A percentile compares a stretch with the other conserved stretches of the same genome.
phyloP scores from a whole-genome alignment of 2,329 filamentous ascomycete genomes.

The Didymella keratinophila region DNA sequence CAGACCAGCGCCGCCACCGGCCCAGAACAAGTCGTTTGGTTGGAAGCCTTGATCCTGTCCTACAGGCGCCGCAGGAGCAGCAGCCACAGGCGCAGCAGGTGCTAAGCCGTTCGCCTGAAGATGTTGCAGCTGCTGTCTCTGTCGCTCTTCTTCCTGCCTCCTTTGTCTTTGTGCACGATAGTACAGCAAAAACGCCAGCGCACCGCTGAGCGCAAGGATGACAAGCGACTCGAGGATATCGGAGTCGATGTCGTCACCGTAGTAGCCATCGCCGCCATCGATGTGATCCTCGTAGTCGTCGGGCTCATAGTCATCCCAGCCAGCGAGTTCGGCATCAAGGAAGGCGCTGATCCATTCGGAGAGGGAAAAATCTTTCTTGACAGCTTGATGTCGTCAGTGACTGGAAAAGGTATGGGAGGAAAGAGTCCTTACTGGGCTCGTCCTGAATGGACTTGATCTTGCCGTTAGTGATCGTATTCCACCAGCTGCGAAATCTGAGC shows the following conservation, averaged over 20 bases:
- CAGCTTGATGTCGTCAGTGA: constrained; percentile 57
- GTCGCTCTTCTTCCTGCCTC: constrained; percentile 53
- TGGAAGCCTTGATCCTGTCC: constrained; percentile 6
- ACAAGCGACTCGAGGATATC: constrained; percentile 84
- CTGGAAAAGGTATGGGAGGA: background rate
- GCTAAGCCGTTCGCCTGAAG: constrained; percentile 1
- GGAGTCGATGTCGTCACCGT: constrained; percentile 72
- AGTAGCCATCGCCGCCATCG: constrained; percentile 61
- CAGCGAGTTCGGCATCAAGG: constrained; percentile 66
- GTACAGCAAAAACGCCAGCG: constrained; percentile 80
- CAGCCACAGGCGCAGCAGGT: background rate
- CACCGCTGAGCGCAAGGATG: constrained; percentile 78
- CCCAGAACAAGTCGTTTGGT: constrained; percentile 15
- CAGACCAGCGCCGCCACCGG: constrained; percentile 15
- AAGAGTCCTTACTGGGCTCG: constrained; percentile 74
- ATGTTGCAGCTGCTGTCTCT: constrained; percentile 37
- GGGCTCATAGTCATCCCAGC: constrained; percentile 64
- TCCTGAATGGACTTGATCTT: constrained; percentile 90
- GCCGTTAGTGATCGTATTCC: constrained; percentile 93
- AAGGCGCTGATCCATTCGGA: constrained; percentile 89
- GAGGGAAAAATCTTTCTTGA: constrained; percentile 77
- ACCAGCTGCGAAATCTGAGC: constrained; percentile 83
- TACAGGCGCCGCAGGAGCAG: background rate
- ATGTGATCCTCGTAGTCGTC: constrained; percentile 55
- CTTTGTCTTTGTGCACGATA: constrained; percentile 73